A percentile compares a stretch with the other conserved stretches of the same genome.
These are phyloP conservation scores for Lactuca sativa DNA, from an alignment of 129 eudicot genomes.

Conservation along the genomic window DNA sequence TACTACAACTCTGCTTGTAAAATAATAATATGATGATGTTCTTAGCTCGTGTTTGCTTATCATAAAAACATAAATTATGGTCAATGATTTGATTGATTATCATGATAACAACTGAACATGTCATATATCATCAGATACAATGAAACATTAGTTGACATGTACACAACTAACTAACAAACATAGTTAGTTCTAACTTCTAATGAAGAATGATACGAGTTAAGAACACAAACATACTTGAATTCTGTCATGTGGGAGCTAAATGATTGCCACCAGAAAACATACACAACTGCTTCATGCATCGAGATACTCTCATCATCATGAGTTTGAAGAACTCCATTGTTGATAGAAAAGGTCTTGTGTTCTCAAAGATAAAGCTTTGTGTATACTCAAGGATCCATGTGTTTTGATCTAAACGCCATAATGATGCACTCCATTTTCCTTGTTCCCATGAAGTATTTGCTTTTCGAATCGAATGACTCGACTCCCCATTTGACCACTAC, in stretches of 20 bases:
- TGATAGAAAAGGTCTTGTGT: conserved; percentile 40
- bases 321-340: conserved; percentile 46
- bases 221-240: not conserved
- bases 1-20: conserved; percentile 36
- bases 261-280: conserved; percentile 22
- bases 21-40: conserved; percentile 36
- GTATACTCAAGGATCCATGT: conserved; percentile 94
- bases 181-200: conserved; percentile 17
- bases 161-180: not conserved
- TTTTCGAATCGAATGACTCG: conserved; percentile 28
- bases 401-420: conserved; percentile 62
- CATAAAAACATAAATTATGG: conserved; percentile 11
- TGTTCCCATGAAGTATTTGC: conserved; percentile 65
- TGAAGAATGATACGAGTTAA: not conserved
- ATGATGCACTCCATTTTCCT: conserved; percentile 65
- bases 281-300: conserved; percentile 51
- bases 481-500: conserved; percentile 68
- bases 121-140: not conserved
- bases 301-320: conserved; percentile 39
- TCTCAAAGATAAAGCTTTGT: conserved; percentile 45
- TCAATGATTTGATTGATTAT: too few relatives aligned
- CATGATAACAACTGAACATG: not conserved
- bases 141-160: not conserved
- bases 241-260: conserved; percentile 50
- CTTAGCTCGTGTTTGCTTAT: conserved; percentile 25